Evolutionary conservation across 148 eudicot genomes (phyloP), one percentile per base, ranked within the genome.

Genomic region (Heliamphora exappendiculata): DNA sequence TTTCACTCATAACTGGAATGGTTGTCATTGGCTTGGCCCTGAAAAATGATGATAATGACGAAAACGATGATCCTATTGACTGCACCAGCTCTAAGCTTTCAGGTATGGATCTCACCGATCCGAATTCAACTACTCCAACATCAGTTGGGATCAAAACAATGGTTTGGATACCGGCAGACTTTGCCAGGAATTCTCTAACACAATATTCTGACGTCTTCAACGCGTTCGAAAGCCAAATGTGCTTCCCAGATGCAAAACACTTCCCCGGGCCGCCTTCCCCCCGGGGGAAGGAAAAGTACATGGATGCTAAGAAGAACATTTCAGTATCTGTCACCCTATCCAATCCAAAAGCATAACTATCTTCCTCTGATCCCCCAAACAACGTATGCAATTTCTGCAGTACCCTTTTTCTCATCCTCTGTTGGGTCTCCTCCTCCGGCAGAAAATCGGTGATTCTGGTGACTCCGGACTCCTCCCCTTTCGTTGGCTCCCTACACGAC

Each of bases 251-350:
- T 9, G 67, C 80, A 83, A 87, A 89, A 79, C 93, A 91, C 53
- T 63, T 78, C 69, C 97, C 96, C 0, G 94, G 96, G 17, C 97
- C 98, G 0, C 92, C 95, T 75, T 88, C 84, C n/a, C 89, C 91
- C 13, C 81, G 72, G 12, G 87, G 89, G 72, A 95, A 95, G 3
- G 89, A 87, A 42, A 92, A 95, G 68, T 95, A 95, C 98, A 95
- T 95, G 0, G 98, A 95, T 4, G 88, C 89, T n/a, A 94, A 79
- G 74, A 90, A 95, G 71, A 95, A 86, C 92, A 95, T 91, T 80
- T 95, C 98, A 77, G 84, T 83, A 83, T 92, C 96, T 0, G 97
- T 88, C 75, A 95, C 94, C 82, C 77, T 88, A 84, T 91, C 97
- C 84, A 95, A 79, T 41, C 86, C 86, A 81, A 81, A 78, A 24